Evolutionary conservation across 108 stramenopile species (phyloP), one percentile per base, ranked within the genome.

Genomic region (Conticribra guillardii): DNA sequence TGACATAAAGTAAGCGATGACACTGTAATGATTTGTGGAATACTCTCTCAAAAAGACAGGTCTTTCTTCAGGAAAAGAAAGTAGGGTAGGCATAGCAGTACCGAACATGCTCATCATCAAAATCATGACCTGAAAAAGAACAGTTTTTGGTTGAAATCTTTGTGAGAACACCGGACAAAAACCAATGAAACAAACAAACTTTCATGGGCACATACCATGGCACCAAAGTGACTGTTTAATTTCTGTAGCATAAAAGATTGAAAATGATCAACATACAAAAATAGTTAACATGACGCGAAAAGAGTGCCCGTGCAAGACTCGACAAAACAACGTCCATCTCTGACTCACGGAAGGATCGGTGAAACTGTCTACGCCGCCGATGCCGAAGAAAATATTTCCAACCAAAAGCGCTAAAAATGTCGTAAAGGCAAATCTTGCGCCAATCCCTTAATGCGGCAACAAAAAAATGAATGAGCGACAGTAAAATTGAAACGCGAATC

Each of bases 1-100:
- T 21, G 88, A 83, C 44, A 80, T 18, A 64, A 92, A 91, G 73
- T 95, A 95, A 9, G 93, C 51, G 22, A 82, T 23, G 30, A 88
- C 87, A 24, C 73, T 54, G 63, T 93, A 96, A 51, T 91, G 92
- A 53, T 90, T 90, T 24, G 90, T 93, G n/a, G 87, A 84, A 67
- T 92, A 96, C 65, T 96, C 95, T 33, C 95, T 73, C 2, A 96
- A 64, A 74, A 96, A 96, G 5, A 92, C 89, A 33, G 95, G 95
- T 8, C 95, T 83, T 76, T 96, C 90, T 46, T 89, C 79, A 8
- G 95, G 92, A 57, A 93, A 92, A 2, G 85, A 74, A 45, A 93
- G 60, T 19, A 93, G 64, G 31, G 87, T 71, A 15, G 88, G 87
- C 64, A 85, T 85, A 3, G 95, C 92, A 11, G 85, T 85, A 4